A percentile compares a stretch with the other conserved stretches of the same genome.
Conservation (phyloP, 1,284 basidiomycete species). For the Filobasidium uniguttulatum region DNA sequence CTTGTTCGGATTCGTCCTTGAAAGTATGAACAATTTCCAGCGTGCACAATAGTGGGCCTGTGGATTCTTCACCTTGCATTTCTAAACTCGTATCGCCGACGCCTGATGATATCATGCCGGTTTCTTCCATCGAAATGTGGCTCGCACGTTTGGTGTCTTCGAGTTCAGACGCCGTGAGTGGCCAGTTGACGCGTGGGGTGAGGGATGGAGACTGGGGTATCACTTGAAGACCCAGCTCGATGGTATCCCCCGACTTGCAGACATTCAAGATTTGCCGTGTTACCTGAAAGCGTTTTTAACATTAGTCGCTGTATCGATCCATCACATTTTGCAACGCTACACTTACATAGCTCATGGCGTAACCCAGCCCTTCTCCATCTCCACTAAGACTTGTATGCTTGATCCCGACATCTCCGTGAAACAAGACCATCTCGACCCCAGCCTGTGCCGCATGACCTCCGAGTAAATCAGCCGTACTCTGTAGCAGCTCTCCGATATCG, state of each 20-base stretch:
- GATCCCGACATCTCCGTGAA: slow-evolving; percentile 69
- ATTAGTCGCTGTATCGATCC: slow-evolving; percentile 18
- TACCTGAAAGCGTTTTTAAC: slow-evolving; percentile 51
- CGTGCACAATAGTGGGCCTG: slow-evolving; percentile 37
- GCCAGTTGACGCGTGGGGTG: slow-evolving; percentile 23
- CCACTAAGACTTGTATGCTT: slow-evolving; percentile 71
- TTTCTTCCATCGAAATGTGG: slow-evolving; percentile 11
- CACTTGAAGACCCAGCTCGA: slow-evolving; percentile 74
- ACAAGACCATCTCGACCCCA: slow-evolving; percentile 74
- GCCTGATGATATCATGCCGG: slow-evolving; percentile 15
- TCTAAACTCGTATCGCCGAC: slow-evolving; percentile 19
- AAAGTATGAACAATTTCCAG: slow-evolving; percentile 46
- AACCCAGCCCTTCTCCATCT: slow-evolving; percentile 68
- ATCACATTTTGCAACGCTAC: background rate
- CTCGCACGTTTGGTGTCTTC: slow-evolving; percentile 4
- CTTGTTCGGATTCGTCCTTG: slow-evolving; percentile 13
- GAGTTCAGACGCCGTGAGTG: slow-evolving; percentile 20
- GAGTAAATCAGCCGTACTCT: slow-evolving; percentile 66
- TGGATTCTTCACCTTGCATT: background rate
- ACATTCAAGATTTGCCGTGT: slow-evolving; percentile 66
- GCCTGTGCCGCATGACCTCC: slow-evolving; percentile 68
- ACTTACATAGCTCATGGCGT: slow-evolving; percentile 67
- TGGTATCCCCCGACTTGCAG: slow-evolving; percentile 57
- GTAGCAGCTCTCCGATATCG: slow-evolving; percentile 58
- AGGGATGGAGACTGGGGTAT: slow-evolving; percentile 33